Conservation (phyloP, 164 flowering plant genomes). For the Stephania cephalantha region DNA sequence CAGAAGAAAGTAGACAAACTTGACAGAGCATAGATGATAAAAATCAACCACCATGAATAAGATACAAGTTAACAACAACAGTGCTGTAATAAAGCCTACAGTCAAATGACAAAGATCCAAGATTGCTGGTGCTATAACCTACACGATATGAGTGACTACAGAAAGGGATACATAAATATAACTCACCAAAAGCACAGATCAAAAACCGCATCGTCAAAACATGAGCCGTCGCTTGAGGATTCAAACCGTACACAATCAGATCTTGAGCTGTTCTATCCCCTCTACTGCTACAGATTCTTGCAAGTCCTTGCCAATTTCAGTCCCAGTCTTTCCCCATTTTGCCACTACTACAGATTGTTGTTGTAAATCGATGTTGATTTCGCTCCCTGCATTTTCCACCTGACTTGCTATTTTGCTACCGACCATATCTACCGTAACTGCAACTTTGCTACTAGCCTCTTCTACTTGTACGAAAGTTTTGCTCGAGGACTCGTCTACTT, state of each 20-base stretch:
- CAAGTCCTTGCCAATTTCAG: constrained; percentile 6
- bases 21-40: background rate
- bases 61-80: background rate
- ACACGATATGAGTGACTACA: background rate
- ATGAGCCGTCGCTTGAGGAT: background rate
- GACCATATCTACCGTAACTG: background rate
- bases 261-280: constrained; percentile 43
- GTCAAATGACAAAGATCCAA: constrained; percentile 1
- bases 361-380: background rate
- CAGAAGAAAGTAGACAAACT: background rate
- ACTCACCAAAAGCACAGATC: constrained; percentile 16
- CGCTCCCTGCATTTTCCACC: constrained; percentile 21
- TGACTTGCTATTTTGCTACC: no score
- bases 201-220: background rate
- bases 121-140: constrained; percentile 1
- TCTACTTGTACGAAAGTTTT: constrained; percentile 5
- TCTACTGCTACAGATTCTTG: constrained; percentile 33
- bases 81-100: background rate
- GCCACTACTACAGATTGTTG: background rate
- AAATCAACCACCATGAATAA: background rate
- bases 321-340: constrained; percentile 20
- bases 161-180: constrained; percentile 16
- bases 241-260: constrained; percentile 24
- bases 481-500: background rate
- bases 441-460: constrained; percentile 17